Evolutionary conservation across 106 monocot species (phyloP).

Genomic region (Dendrobium catenatum): DNA sequence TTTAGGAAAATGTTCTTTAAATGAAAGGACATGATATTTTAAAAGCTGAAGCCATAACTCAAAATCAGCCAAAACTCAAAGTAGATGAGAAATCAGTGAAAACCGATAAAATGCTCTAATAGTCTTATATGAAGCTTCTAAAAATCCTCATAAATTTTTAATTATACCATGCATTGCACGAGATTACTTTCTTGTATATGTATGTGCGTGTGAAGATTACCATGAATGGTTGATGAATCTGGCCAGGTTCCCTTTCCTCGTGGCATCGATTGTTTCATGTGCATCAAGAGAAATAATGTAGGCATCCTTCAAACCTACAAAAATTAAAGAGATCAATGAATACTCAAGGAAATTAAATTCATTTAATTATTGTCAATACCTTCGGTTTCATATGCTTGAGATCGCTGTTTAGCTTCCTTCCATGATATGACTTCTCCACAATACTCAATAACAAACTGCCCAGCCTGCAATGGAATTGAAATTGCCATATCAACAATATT

Average conservation of each 20-base stretch:
- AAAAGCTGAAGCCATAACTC: too few species aligned
- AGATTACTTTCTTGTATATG: neutral
- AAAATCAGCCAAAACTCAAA: too few species aligned
- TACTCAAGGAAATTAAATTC: conserved; percentile 3
- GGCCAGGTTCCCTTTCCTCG: conserved; percentile 83
- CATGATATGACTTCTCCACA: conserved; percentile 98
- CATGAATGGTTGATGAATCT: conserved; percentile 98
- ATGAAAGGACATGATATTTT: too few species aligned
- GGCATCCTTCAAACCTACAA: conserved; percentile 80
- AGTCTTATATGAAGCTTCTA: too few species aligned
- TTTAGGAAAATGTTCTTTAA: too few species aligned
- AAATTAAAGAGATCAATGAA: neutral
- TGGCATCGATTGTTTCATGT: conserved; percentile 90
- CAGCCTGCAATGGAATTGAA: conserved; percentile 41
- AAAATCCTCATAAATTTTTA: neutral
- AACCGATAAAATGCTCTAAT: too few species aligned
- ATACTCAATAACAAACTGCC: conserved; percentile 95
- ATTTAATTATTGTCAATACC: conserved; percentile 26
- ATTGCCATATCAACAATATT: conserved; percentile 2
- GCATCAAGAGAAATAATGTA: conserved; percentile 78
- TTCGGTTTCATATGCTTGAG: conserved; percentile 75
- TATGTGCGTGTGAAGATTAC: conserved; percentile 29
- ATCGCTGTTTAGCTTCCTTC: conserved; percentile 71
- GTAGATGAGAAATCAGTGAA: too few species aligned
- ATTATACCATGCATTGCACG: neutral